phyloP scores from a whole-genome alignment of 192 early-diverging fungal species.

The Coemansia erecta region DNA sequence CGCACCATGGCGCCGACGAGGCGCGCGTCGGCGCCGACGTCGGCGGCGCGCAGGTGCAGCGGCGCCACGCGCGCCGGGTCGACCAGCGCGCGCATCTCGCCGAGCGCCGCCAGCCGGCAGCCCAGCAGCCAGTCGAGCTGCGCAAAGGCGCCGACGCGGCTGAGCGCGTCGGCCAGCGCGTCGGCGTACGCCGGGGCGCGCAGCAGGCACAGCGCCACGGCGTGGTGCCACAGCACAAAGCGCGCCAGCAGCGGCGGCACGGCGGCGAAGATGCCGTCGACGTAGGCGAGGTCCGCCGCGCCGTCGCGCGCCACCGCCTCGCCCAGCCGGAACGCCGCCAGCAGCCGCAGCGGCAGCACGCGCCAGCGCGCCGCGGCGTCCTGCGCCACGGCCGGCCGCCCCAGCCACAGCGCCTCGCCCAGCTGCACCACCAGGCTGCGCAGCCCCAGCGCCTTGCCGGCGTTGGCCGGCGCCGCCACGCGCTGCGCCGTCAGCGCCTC shows the following conservation, averaged over 20 bases:
- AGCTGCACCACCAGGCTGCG: slow-evolving; percentile 33
- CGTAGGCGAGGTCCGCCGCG: slow-evolving; percentile 35
- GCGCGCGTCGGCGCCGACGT: slow-evolving; percentile 27
- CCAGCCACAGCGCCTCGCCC: slow-evolving; percentile 48
- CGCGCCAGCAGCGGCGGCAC: slow-evolving; percentile 33
- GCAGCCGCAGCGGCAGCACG: slow-evolving; percentile 25
- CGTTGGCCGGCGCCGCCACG: slow-evolving; percentile 9
- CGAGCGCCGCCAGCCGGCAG: slow-evolving; percentile 18
- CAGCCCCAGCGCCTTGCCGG: slow-evolving; percentile 31
- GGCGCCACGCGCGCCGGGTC: slow-evolving; percentile 24
- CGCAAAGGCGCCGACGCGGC: slow-evolving; percentile 43
- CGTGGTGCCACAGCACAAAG: slow-evolving; percentile 50
- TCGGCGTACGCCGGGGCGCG: slow-evolving; percentile 41
- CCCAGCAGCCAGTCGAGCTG: slow-evolving; percentile 43
- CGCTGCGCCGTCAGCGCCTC: slow-evolving; percentile 31
- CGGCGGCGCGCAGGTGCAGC: slow-evolving; percentile 32
- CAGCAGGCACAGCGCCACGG: slow-evolving; percentile 32
- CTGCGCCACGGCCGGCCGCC: slow-evolving; percentile 6
- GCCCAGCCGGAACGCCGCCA: slow-evolving; percentile 36
- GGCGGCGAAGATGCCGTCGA: slow-evolving; percentile 37
- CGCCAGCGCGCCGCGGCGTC: slow-evolving; percentile 2
- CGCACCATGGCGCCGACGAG: slow-evolving; percentile 23
- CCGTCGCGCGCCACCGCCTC: slow-evolving; percentile 30
- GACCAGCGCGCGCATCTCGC: slow-evolving; percentile 9
- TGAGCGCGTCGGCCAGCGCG: slow-evolving; percentile 37